phyloP scores from a whole-genome alignment of 2,329 filamentous ascomycete genomes.

The Rhytidhysteron rufulum region DNA sequence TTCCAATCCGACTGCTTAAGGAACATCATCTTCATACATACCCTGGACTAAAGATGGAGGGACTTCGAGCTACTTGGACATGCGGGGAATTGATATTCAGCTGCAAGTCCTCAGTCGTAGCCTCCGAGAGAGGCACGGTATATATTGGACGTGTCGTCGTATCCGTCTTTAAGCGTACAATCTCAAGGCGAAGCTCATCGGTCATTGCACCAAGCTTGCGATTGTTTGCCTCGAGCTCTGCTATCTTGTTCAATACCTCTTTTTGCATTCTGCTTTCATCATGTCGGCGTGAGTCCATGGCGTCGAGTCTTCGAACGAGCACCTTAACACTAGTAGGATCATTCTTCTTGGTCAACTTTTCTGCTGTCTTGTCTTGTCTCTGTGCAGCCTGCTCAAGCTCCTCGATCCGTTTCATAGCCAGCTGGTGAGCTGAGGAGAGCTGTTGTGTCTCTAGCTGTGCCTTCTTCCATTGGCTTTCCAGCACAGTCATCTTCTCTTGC shows the following conservation, averaged over 20 bases:
- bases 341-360: conserved; percentile 7
- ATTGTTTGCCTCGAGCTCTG: not conserved
- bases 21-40: not conserved
- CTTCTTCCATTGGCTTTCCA: conserved; percentile 5
- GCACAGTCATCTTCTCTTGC: conserved; percentile 3
- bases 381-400: conserved; percentile 6
- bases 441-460: conserved; percentile 2
- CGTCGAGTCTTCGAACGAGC: conserved; percentile 9
- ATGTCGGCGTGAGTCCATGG: conserved; percentile 6
- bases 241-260: conserved; percentile 7
- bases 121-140: not conserved
- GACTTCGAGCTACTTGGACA: conserved; percentile 6
- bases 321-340: conserved; percentile 6
- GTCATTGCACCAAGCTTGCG: conserved; percentile 1
- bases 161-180: not conserved
- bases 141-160: not conserved
- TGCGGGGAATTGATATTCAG: not conserved
- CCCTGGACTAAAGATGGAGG: not conserved
- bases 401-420: conserved; percentile 7
- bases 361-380: conserved; percentile 2
- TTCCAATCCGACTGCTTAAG: not conserved
- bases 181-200: conserved; percentile 3
- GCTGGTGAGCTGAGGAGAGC: not conserved
- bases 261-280: conserved; percentile 3
- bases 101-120: conserved; percentile 2